Evolutionary conservation across 2,329 filamentous ascomycete species (phyloP).

Genomic region (Ascochyta viciae-villosae): DNA sequence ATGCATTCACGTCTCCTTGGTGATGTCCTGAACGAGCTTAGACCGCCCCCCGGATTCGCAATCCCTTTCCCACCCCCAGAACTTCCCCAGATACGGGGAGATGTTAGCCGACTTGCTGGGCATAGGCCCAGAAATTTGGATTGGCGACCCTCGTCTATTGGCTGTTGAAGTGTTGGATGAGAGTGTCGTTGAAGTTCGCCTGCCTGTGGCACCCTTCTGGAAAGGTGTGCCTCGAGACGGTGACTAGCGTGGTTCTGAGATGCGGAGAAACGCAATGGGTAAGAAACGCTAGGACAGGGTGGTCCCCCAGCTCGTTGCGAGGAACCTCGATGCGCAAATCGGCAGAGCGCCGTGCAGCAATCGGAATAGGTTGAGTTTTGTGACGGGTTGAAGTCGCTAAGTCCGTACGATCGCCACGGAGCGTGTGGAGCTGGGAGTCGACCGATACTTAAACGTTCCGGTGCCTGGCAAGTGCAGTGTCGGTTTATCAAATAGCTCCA

Average conservation of each 20-base stretch:
- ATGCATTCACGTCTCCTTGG: constrained; percentile 20
- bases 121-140: constrained; percentile 15
- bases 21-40: constrained; percentile 23
- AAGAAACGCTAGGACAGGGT: constrained; percentile 7
- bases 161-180: constrained; percentile 3
- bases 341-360: neutral
- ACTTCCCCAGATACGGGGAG: constrained; percentile 21
- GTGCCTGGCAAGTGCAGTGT: constrained; percentile 16
- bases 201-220: neutral
- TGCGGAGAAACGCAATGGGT: constrained; percentile 13
- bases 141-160: constrained; percentile 22
- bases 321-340: constrained; percentile 9
- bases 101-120: constrained; percentile 14
- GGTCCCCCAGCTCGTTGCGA: constrained; percentile 15
- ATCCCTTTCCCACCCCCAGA: constrained; percentile 32
- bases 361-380: neutral
- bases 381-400: constrained; percentile 10
- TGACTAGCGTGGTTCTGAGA: constrained; percentile 5
- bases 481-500: constrained; percentile 1
- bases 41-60: constrained; percentile 35
- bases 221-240: constrained; percentile 25
- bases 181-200: neutral
- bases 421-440: constrained; percentile 17
- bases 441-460: constrained; percentile 31
- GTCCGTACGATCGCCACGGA: constrained; percentile 18